Evolutionary conservation across 805 yeast species (phyloP).

Genomic region (Suhomyces faveliae): DNA sequence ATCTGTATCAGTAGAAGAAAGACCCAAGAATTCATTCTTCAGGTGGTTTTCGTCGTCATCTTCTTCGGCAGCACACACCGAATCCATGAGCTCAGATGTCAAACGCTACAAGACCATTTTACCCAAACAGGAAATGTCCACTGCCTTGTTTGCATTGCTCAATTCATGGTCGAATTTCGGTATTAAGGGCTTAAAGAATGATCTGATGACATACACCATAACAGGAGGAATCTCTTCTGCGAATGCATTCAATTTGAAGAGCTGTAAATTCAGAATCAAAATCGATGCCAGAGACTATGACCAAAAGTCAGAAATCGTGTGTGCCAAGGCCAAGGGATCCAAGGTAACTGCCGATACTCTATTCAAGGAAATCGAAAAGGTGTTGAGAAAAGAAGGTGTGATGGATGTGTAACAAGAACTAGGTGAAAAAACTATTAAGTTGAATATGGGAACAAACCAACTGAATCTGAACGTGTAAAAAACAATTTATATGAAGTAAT

Average conservation of each 20-base stretch:
- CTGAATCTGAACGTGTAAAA: no score
- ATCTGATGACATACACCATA: constrained; percentile 43
- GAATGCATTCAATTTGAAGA: constrained; percentile 60
- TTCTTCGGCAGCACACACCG: constrained; percentile 13
- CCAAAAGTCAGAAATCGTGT: constrained; percentile 53
- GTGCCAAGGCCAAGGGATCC: constrained; percentile 66
- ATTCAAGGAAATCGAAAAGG: constrained; percentile 61
- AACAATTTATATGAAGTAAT: background rate
- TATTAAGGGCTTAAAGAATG: constrained; percentile 51
- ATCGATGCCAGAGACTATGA: constrained; percentile 40
- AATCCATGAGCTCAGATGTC: constrained; percentile 25
- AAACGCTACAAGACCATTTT: constrained; percentile 39
- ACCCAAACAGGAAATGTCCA: constrained; percentile 55
- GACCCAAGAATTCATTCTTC: constrained; percentile 32
- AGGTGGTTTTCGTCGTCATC: constrained; percentile 43
- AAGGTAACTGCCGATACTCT: constrained; percentile 58
- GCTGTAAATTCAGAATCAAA: constrained; percentile 61
- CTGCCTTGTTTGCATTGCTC: constrained; percentile 61
- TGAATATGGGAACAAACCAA: no score
- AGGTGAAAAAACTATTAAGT: background rate
- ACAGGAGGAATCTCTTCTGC: constrained; percentile 62
- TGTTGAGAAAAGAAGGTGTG: constrained; percentile 63
- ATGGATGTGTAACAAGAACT: constrained; percentile 26
- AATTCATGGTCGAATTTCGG: constrained; percentile 73
- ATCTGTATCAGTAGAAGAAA: constrained; percentile 25